A percentile compares a stretch with the other conserved stretches of the same genome.
Evolutionary conservation across 371 early-diverging fungal species (phyloP).

Genomic region (Apophysomyces trapeziformis): DNA sequence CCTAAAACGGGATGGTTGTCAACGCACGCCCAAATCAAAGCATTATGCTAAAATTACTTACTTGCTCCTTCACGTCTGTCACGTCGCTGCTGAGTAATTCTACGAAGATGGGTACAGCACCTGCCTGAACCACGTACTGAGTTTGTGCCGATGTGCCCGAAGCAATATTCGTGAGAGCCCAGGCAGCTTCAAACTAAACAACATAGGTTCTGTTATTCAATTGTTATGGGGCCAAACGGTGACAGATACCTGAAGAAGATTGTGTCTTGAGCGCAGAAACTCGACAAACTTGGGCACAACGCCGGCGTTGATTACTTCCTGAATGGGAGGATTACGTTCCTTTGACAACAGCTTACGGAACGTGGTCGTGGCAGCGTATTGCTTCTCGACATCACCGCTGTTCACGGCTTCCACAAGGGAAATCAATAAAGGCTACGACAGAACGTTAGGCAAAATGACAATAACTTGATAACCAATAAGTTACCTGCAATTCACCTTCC

Average conservation of each 20-base stretch:
- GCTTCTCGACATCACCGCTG: slow-evolving; percentile 79
- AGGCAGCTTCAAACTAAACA: slow-evolving; percentile 98
- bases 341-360: slow-evolving; percentile 98
- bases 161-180: slow-evolving; percentile 99
- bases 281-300: slow-evolving; percentile 97
- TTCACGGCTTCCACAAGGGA: slow-evolving; percentile 77
- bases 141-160: slow-evolving; percentile 98
- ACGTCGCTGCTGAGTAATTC: slow-evolving; percentile 86
- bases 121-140: slow-evolving; percentile 89
- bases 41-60: slow-evolving; percentile 27
- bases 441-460: not conserved
- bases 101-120: slow-evolving; percentile 95
- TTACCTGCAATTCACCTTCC: slow-evolving; percentile 17
- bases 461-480: not conserved
- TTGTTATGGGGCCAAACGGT: not conserved
- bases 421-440: slow-evolving; percentile 32
- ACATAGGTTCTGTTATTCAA: not conserved
- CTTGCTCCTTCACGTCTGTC: slow-evolving; percentile 97
- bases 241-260: slow-evolving; percentile 83
- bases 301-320: slow-evolving; percentile 93
- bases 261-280: slow-evolving; percentile 82
- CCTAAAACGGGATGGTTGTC: slow-evolving; percentile 43
- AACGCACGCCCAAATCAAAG: not conserved
- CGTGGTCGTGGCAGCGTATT: slow-evolving; percentile 85
- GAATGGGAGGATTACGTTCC: slow-evolving; percentile 98